phyloP scores from a whole-genome alignment of 2,329 filamentous ascomycete species.

The Talaromyces piceae region DNA sequence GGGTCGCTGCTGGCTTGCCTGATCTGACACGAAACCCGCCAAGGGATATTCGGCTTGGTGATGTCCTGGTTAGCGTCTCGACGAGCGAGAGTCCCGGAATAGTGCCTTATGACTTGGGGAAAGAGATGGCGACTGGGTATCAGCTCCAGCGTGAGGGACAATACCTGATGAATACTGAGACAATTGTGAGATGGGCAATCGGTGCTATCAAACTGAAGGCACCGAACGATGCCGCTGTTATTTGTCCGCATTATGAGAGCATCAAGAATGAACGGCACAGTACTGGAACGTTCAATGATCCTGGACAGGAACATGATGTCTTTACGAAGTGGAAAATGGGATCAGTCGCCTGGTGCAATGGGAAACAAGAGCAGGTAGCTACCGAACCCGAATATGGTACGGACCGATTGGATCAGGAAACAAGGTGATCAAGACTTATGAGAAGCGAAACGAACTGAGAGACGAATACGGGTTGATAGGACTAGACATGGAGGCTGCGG shows the following conservation, averaged over 20 bases:
- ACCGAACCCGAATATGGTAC: slow-evolving; percentile 13
- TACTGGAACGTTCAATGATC: too few relatives aligned
- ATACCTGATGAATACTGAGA: slow-evolving; percentile 2
- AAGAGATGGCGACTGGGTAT: too few relatives aligned
- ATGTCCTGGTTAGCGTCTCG: slow-evolving; percentile 21
- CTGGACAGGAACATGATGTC: too few relatives aligned
- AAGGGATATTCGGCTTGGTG: slow-evolving; percentile 25
- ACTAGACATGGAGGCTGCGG: slow-evolving; percentile 26
- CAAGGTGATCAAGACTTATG: slow-evolving; percentile 17
- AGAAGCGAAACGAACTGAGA: slow-evolving; percentile 10
- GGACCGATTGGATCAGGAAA: slow-evolving; percentile 19
- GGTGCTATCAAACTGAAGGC: too few relatives aligned
- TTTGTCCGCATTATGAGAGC: too few relatives aligned
- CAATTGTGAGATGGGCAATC: slow-evolving; percentile 8
- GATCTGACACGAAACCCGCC: too few relatives aligned
- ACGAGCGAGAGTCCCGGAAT: slow-evolving; percentile 14
- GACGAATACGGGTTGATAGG: slow-evolving; percentile 11
- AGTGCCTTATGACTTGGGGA: slow-evolving; percentile 22
- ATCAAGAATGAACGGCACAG: too few relatives aligned
- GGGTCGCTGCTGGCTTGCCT: slow-evolving; percentile 33
- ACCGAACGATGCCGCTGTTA: too few relatives aligned
- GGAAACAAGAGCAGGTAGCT: not conserved
- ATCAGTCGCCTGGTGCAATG: not conserved
- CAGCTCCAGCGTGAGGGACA: not conserved
- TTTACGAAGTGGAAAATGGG: too few relatives aligned